Evolutionary conservation across 139 green algal genomes (phyloP).

Genomic region (Asterochloris erici): DNA sequence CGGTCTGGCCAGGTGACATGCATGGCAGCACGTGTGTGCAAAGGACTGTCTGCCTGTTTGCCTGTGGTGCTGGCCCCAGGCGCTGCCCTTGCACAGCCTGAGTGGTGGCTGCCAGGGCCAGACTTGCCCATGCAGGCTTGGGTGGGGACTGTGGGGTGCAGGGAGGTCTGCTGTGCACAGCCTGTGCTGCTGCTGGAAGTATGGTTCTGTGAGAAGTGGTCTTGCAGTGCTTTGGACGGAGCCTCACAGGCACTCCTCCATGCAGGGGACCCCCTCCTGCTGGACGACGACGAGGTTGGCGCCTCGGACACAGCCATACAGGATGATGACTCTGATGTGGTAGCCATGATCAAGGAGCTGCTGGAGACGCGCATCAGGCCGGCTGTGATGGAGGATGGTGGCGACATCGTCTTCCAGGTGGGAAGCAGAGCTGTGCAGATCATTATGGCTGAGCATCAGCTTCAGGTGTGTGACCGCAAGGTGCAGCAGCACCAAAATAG

Average conservation of each 20-base stretch:
- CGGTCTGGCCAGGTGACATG: too few species aligned
- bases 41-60: too few species aligned
- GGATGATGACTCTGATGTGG: slow-evolving; percentile 80
- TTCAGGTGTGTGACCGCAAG: background rate
- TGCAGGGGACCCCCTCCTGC: slow-evolving; percentile 63
- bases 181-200: too few species aligned
- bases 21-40: too few species aligned
- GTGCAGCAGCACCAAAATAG: background rate
- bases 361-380: slow-evolving; percentile 97
- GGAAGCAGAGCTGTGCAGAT: background rate
- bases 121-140: too few species aligned
- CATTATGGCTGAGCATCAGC: background rate
- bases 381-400: slow-evolving; percentile 89
- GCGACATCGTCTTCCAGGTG: slow-evolving; percentile 89
- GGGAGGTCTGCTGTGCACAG: too few species aligned
- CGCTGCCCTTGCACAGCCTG: too few species aligned
- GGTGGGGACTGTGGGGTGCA: too few species aligned
- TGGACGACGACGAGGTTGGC: slow-evolving; percentile 38
- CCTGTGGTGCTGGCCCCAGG: too few species aligned
- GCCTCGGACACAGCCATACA: slow-evolving; percentile 57
- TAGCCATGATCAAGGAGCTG: slow-evolving; percentile 99
- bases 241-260: background rate
- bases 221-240: too few species aligned
- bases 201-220: too few species aligned
- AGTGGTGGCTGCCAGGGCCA: too few species aligned